Evolutionary conservation across 352 stramenopile species (phyloP).

Genomic region (Thraustotheca clavata): DNA sequence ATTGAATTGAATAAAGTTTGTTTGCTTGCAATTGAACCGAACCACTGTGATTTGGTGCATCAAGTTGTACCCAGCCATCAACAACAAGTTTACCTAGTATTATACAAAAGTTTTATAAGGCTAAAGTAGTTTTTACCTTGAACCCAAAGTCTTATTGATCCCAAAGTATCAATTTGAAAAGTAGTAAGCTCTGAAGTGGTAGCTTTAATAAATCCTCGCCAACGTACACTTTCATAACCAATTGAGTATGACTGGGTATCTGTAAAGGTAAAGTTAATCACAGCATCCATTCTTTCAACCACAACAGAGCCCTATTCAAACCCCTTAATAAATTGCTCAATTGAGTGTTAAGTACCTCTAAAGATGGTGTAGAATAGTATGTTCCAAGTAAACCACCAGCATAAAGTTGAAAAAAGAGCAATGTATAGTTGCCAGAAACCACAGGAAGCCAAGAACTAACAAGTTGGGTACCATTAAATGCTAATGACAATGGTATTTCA

Average conservation of each 20-base stretch:
- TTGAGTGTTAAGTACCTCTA: slow-evolving; percentile 24
- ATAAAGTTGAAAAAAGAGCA: slow-evolving; percentile 50
- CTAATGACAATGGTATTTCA: not conserved
- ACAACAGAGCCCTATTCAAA: slow-evolving; percentile 17
- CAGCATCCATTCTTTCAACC: slow-evolving; percentile 43
- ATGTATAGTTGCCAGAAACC: slow-evolving; percentile 35
- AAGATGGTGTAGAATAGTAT: slow-evolving; percentile 60
- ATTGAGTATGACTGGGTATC: slow-evolving; percentile 38
- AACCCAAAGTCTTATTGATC: slow-evolving; percentile 56
- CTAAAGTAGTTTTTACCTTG: slow-evolving; percentile 18
- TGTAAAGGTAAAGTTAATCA: slow-evolving; percentile 61
- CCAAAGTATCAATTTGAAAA: slow-evolving; percentile 38
- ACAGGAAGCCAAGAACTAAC: slow-evolving; percentile 42
- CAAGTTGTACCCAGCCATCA: slow-evolving; percentile 37
- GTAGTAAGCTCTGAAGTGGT: slow-evolving; percentile 31
- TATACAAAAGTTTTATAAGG: not conserved
- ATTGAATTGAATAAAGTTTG: slow-evolving; percentile 36
- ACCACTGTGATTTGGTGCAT: slow-evolving; percentile 26
- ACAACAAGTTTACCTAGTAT: slow-evolving; percentile 48
- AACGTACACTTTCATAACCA: slow-evolving; percentile 53
- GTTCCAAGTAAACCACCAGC: slow-evolving; percentile 47
- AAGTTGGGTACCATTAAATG: slow-evolving; percentile 22
- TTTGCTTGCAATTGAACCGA: slow-evolving; percentile 24
- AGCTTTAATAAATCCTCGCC: slow-evolving; percentile 59
- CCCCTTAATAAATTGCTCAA: slow-evolving; percentile 1